Conservation (phyloP, 805 yeast genomes). For the Priceomyces castillae region DNA sequence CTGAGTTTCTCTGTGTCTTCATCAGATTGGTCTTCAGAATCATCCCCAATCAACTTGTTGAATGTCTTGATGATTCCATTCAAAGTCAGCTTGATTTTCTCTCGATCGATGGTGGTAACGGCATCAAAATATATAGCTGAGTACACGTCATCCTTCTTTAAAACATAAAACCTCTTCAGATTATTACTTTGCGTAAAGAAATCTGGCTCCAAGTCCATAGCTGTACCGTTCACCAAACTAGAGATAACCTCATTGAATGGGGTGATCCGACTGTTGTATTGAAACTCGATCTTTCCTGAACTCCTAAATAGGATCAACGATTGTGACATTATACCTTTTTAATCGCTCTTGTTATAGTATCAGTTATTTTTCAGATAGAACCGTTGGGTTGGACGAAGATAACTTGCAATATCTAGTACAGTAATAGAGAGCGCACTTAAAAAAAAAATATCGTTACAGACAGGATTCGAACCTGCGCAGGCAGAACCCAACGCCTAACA, state of each 20-base stretch:
- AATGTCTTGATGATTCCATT: constrained; percentile 33
- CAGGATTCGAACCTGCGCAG: constrained; percentile 99
- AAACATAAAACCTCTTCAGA: constrained; percentile 36
- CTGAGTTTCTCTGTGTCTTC: constrained; percentile 22
- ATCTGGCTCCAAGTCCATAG: constrained; percentile 29
- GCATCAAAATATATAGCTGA: constrained; percentile 39
- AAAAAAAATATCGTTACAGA: constrained; percentile 83
- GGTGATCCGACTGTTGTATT: constrained; percentile 30
- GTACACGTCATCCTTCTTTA: constrained; percentile 24
- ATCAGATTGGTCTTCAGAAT: constrained; percentile 6
- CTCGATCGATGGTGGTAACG: constrained; percentile 39
- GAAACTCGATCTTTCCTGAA: constrained; percentile 37
- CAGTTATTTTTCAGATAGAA: neutral
- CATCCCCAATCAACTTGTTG: constrained; percentile 21
- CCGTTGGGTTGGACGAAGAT: neutral
- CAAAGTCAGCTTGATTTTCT: constrained; percentile 32
- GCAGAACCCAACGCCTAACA: constrained; percentile 47
- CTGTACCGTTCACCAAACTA: constrained; percentile 34
- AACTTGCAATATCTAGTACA: neutral
- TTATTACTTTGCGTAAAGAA: constrained; percentile 30
- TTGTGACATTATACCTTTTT: constrained; percentile 34
- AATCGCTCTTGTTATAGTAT: neutral
- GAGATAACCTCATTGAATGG: constrained; percentile 41
- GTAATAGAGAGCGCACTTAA: constrained; percentile 2
- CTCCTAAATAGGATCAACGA: constrained; percentile 35